phyloP scores from a whole-genome alignment of 2,329 filamentous ascomycete species.

The Pseudogymnoascus sp. region DNA sequence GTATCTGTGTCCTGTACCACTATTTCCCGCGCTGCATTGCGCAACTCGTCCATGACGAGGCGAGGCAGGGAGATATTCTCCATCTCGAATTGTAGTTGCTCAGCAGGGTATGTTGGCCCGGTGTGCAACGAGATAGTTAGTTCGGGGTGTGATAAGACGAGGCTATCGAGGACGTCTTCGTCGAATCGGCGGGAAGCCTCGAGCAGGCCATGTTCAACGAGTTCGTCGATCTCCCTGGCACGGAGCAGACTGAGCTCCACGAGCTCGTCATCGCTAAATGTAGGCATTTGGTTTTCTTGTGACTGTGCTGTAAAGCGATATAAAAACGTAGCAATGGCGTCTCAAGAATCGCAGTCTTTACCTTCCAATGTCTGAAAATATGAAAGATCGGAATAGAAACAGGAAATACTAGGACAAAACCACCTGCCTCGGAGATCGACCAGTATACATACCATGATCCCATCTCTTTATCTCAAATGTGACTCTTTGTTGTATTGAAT shows the following conservation, averaged over 20 bases:
- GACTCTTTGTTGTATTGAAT: not conserved
- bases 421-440: not conserved
- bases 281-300: not conserved
- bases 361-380: not conserved
- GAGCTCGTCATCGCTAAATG: slow-evolving; percentile 18
- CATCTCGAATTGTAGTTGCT: slow-evolving; percentile 17
- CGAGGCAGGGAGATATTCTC: slow-evolving; percentile 18
- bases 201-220: slow-evolving; percentile 15
- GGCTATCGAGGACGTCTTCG: slow-evolving; percentile 7
- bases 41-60: slow-evolving; percentile 15
- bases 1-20: slow-evolving; percentile 14
- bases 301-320: not conserved
- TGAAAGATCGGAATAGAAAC: not conserved
- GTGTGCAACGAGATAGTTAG: slow-evolving; percentile 18
- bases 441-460: not conserved
- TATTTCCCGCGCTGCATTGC: slow-evolving; percentile 14
- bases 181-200: slow-evolving; percentile 14
- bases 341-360: not conserved
- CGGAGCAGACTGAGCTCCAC: slow-evolving; percentile 19
- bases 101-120: slow-evolving; percentile 18
- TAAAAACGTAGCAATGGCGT: not conserved
- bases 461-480: not conserved
- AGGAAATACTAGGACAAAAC: not conserved
- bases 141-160: slow-evolving; percentile 18
- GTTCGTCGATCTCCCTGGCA: slow-evolving; percentile 17